Conservation (phyloP, 1,284 basidiomycete species). For the Microbotryum violaceum region DNA sequence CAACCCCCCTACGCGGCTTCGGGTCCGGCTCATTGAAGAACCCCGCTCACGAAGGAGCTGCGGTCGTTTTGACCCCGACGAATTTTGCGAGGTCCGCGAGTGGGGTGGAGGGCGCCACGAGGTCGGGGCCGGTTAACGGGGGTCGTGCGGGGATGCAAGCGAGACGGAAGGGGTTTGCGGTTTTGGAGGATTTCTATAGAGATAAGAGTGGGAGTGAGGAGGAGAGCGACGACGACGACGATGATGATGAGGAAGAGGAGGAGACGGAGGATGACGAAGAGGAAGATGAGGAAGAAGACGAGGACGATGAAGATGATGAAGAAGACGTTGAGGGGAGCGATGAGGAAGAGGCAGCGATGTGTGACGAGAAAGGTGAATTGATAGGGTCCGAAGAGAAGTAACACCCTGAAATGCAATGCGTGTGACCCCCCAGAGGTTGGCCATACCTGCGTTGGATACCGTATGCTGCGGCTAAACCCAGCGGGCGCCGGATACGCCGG, state of each 20-base stretch:
- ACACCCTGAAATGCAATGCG: background rate
- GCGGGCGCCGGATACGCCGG: no score
- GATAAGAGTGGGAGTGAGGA: constrained; percentile 34
- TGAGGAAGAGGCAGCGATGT: constrained; percentile 35
- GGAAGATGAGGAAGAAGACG: constrained; percentile 36
- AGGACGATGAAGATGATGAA: constrained; percentile 41
- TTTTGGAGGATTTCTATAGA: constrained; percentile 11
- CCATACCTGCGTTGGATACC: no score
- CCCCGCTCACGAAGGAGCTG: background rate
- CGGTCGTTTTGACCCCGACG: constrained; percentile 25
- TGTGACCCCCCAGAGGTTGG: no score
- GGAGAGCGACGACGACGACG: constrained; percentile 36
- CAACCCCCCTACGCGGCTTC: constrained; percentile 19
- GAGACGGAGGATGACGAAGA: constrained; percentile 35
- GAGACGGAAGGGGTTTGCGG: constrained; percentile 4
- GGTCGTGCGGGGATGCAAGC: background rate
- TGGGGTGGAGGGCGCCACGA: background rate
- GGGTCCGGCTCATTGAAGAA: constrained; percentile 12
- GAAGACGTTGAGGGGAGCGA: constrained; percentile 13
- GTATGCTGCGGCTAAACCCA: no score
- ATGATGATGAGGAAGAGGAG: constrained; percentile 26
- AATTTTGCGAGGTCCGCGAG: background rate
- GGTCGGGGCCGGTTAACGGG: constrained; percentile 1
- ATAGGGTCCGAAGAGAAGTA: background rate
- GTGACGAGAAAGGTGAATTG: constrained; percentile 34